Conservation (phyloP, 1,284 basidiomycete genomes). For the Ganoderma multipileum region DNA sequence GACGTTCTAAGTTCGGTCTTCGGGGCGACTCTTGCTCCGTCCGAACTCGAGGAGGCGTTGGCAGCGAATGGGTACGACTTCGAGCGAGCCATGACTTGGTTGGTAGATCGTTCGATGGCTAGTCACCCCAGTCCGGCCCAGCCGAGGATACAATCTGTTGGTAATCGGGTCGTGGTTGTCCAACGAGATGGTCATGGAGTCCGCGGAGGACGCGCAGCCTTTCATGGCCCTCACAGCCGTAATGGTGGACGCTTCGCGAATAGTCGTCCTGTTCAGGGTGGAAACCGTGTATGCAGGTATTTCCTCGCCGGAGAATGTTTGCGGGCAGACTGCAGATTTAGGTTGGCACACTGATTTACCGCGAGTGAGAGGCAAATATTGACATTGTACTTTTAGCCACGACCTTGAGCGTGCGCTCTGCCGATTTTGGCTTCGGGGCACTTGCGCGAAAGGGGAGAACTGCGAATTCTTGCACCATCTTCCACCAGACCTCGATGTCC, state of each 20-base stretch:
- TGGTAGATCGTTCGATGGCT: constrained; percentile 77
- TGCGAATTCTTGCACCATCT: constrained; percentile 92
- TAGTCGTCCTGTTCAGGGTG: constrained; percentile 62
- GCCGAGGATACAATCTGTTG: constrained; percentile 65
- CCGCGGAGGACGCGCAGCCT: constrained; percentile 55
- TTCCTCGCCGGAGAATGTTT: constrained; percentile 97
- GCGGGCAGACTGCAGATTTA: constrained; percentile 96
- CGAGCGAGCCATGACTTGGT: constrained; percentile 92
- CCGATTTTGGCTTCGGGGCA: constrained; percentile 97
- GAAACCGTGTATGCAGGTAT: constrained; percentile 90
- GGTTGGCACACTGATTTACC: constrained; percentile 54
- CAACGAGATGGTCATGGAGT: constrained; percentile 55
- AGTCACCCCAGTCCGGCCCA: constrained; percentile 49
- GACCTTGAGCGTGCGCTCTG: constrained; percentile 93
- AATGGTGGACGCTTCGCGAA: constrained; percentile 62
- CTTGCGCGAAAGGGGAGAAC: constrained; percentile 92
- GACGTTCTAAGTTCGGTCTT: constrained; percentile 96
- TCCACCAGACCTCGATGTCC: constrained; percentile 79
- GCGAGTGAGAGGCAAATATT: not conserved
- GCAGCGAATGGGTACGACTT: constrained; percentile 92
- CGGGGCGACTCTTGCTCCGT: constrained; percentile 84
- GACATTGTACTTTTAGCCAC: constrained; percentile 57
- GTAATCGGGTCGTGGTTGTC: constrained; percentile 67
- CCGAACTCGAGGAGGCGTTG: constrained; percentile 93
- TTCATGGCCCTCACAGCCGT: constrained; percentile 45